Percentiles rank a stretch among this genome's conserved stretches.
phyloP scores from a whole-genome alignment of 2,329 filamentous ascomycete genomes.

The Coniochaeta hoffmannii region DNA sequence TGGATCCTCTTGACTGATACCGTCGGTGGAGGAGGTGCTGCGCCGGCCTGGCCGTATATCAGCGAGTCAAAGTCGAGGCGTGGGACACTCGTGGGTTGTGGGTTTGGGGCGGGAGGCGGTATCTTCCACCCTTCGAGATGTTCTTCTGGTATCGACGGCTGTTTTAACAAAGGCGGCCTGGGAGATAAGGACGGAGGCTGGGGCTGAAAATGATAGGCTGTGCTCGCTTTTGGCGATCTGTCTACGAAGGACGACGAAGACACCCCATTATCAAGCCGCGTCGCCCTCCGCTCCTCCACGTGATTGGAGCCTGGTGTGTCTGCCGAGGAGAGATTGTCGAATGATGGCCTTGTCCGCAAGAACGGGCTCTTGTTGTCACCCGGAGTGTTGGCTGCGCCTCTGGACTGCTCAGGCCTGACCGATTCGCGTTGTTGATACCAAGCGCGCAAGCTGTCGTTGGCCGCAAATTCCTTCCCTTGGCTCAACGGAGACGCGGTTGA shows the following conservation, averaged over 20 bases:
- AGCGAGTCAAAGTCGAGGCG: slow-evolving; percentile 14
- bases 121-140: not conserved
- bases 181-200: not conserved
- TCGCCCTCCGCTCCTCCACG: not conserved
- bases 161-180: not conserved
- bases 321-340: not conserved
- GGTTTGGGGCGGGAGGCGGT: not conserved
- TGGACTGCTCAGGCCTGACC: not conserved
- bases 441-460: not conserved
- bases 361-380: not conserved
- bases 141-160: not conserved
- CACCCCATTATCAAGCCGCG: not conserved
- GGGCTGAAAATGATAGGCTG: not conserved
- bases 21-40: slow-evolving; percentile 13
- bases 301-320: not conserved
- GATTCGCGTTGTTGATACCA: not conserved
- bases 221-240: not conserved
- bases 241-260: not conserved
- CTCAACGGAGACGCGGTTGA: not conserved
- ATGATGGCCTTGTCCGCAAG: not conserved
- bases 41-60: slow-evolving; percentile 18
- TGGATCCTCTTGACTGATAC: slow-evolving; percentile 4
- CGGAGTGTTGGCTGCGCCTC: not conserved
- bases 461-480: not conserved
- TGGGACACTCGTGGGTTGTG: not conserved